These are phyloP conservation scores for Tephrocybe sp. DNA, from an alignment of 768 basidiomycete genomes.

Conservation along the genomic window DNA sequence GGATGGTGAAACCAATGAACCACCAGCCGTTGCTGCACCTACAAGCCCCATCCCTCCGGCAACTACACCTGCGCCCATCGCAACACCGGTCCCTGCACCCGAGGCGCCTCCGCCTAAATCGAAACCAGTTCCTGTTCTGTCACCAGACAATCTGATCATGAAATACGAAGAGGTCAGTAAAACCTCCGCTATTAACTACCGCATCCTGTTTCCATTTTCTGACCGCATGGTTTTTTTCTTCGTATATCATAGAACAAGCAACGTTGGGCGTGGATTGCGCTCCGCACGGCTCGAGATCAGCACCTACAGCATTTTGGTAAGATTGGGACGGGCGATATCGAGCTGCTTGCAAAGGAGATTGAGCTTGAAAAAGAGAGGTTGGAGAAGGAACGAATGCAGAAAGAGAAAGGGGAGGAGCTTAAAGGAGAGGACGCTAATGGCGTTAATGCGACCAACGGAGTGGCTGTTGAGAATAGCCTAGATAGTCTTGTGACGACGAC, in stretches of 20 bases:
- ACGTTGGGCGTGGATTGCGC: conserved; percentile 77
- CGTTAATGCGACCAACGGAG: conserved; percentile 8
- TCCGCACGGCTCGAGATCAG: conserved; percentile 73
- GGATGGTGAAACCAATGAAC: conserved; percentile 27
- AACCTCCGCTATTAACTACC: neutral
- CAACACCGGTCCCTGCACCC: conserved; percentile 25
- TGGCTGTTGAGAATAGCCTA: conserved; percentile 30
- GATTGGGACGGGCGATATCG: conserved; percentile 79
- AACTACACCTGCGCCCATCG: conserved; percentile 22
- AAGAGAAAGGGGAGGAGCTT: conserved; percentile 17
- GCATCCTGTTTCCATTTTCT: neutral
- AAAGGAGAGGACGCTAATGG: conserved; percentile 2
- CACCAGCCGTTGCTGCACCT: conserved; percentile 27
- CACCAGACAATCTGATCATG: conserved; percentile 48
- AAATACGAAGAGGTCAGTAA: conserved; percentile 62
- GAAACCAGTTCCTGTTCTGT: conserved; percentile 22
- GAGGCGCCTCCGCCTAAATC: conserved; percentile 19
- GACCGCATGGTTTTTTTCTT: conserved; percentile 4
- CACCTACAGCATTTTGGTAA: conserved; percentile 78
- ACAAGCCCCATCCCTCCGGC: no score
- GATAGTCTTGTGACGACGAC: conserved; percentile 28
- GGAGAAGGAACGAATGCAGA: conserved; percentile 37
- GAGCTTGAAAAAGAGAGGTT: conserved; percentile 50
- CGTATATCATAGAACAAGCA: conserved; percentile 59
- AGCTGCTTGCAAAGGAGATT: conserved; percentile 48